A percentile compares a stretch with the other conserved stretches of the same genome.
Evolutionary conservation across 2,329 filamentous ascomycete species (phyloP).

Genomic region (Microdochium paspali): DNA sequence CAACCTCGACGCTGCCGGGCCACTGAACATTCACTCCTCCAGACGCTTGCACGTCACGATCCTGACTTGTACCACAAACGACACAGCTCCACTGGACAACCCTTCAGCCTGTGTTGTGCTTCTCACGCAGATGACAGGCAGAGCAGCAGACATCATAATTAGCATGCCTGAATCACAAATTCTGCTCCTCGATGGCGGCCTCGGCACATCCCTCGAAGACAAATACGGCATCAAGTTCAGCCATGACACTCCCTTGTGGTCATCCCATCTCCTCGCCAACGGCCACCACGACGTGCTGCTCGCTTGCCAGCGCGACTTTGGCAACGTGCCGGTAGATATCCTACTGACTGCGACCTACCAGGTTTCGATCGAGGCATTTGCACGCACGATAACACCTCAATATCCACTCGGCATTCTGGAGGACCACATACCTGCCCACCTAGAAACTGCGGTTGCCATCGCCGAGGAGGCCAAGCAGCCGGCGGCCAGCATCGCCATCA

Average conservation of each 20-base stretch:
- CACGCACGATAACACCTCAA: slow-evolving; percentile 30
- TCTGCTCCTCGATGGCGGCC: slow-evolving; percentile 54
- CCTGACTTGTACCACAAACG: too few relatives aligned
- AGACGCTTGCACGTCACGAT: too few relatives aligned
- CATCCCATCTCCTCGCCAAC: slow-evolving; percentile 53
- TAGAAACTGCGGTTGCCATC: slow-evolving; percentile 34
- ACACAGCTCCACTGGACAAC: too few relatives aligned
- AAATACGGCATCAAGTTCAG: slow-evolving; percentile 43
- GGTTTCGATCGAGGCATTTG: slow-evolving; percentile 46
- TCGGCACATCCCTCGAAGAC: slow-evolving; percentile 57
- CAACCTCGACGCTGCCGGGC: too few relatives aligned
- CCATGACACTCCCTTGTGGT: slow-evolving; percentile 50
- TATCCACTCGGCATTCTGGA: slow-evolving; percentile 33
- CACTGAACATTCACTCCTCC: too few relatives aligned
- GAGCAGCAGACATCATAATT: too few relatives aligned
- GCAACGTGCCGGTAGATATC: slow-evolving; percentile 47
- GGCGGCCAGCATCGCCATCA: slow-evolving; percentile 40
- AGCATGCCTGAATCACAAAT: slow-evolving; percentile 11
- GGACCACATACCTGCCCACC: slow-evolving; percentile 26
- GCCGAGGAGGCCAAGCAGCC: slow-evolving; percentile 22
- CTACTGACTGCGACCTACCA: slow-evolving; percentile 62
- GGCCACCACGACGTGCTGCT: slow-evolving; percentile 36
- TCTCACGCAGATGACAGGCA: too few relatives aligned
- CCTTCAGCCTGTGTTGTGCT: too few relatives aligned
- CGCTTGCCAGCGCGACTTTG: slow-evolving; percentile 47